Evolutionary conservation across 306 rosid genomes (phyloP), one percentile per base, ranked within the genome.

Genomic region (Abrus precatorius): DNA sequence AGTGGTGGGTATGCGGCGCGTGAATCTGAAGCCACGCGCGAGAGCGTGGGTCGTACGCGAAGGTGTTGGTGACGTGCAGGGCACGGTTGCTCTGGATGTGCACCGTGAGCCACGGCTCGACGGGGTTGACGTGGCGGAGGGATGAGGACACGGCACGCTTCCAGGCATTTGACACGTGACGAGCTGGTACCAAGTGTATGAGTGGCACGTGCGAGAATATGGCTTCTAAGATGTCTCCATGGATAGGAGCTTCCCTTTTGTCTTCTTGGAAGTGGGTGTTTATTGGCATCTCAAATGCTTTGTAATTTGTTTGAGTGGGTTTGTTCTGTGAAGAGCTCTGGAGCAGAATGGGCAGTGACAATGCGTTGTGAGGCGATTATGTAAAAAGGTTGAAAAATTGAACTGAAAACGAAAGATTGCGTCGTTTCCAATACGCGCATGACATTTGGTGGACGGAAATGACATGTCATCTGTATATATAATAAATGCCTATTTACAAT

Each of bases 31-130:
- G 0, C 97, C 97, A 91, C 6, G 62, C 13, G 29, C 13, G 32
- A 0, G 97, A 90, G 47, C 89, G 90, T 2, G 98, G 91, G 43
- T 93, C 97, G 71, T 90, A 93, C 4, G 92, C 97, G 50, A 81
- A 85, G 0, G 86, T 20, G 76, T 73, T 62, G 9, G 64, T 75
- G n/a, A 62, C 6, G 86, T 87, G 85, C 6, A 89, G 88, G 1
- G 76, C 32, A 61, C 85, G 83, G 13, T 36, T 76, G 54, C 60
- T 52, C 78, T 91, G 97, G 8, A 78, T 28, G 74, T 85, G 87
- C 30, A 91, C 83, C 7, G 62, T 59, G 85, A 93, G 91, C 97
- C 97, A 93, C 0, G 97, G 95, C 61, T 87, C 90, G 70, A 33
- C 5, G 10, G 77, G 69, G 72, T 84, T 87, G 40, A 57, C 14